Evolutionary conservation across 2,329 filamentous ascomycete species (phyloP).

Genomic region (Seiridium unicorne): DNA sequence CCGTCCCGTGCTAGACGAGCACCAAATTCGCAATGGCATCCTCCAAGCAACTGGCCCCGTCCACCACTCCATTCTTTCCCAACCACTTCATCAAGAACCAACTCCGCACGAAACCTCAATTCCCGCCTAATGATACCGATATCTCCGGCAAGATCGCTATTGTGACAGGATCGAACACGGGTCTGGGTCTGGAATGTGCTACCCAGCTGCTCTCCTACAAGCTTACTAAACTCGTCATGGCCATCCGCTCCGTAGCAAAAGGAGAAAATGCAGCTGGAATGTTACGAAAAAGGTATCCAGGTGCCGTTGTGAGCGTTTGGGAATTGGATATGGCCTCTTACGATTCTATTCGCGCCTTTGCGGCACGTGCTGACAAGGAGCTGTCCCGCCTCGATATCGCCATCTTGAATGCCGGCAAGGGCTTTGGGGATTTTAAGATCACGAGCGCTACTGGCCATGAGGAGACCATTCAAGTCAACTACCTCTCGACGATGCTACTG

Average conservation of each 20-base stretch:
- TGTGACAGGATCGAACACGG: constrained; percentile 30
- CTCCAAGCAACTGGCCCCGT: no score
- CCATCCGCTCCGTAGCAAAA: constrained; percentile 25
- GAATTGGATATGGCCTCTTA: constrained; percentile 37
- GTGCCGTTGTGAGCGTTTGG: constrained; percentile 35
- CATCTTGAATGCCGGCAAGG: constrained; percentile 33
- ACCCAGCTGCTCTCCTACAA: constrained; percentile 27
- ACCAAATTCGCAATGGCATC: no score
- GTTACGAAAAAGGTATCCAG: no score
- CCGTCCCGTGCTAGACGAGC: no score
- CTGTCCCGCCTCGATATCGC: constrained; percentile 37
- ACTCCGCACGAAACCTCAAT: no score
- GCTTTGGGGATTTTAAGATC: constrained; percentile 13
- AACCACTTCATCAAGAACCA: no score
- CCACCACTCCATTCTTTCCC: no score
- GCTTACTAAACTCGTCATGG: constrained; percentile 30
- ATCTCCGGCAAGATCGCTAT: constrained; percentile 16
- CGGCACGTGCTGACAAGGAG: constrained; percentile 20
- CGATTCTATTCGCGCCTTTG: constrained; percentile 37
- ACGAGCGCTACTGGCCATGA: constrained; percentile 37
- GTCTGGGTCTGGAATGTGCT: constrained; percentile 29
- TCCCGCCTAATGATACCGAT: background rate
- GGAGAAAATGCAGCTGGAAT: constrained; percentile 16
- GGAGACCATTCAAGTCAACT: constrained; percentile 46
- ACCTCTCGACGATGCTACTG: constrained; percentile 48